These are phyloP conservation scores for Physaria fendleri DNA, from an alignment of 345 rosid genomes.

Conservation along the genomic window DNA sequence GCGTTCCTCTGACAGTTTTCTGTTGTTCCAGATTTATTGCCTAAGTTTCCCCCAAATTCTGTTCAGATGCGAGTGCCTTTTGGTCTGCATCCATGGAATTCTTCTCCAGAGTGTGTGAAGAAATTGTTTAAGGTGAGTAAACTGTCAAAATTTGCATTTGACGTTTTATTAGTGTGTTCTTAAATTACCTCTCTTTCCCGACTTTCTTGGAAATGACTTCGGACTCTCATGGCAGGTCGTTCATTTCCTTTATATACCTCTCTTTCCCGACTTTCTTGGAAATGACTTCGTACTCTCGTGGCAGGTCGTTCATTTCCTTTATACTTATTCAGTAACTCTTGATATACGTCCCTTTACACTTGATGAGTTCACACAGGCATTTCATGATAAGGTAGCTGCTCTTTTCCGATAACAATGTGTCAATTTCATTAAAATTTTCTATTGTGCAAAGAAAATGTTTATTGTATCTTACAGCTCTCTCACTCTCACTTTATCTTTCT, in stretches of 20 bases:
- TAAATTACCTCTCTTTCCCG: conserved; percentile 6
- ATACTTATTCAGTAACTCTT: conserved; percentile 58
- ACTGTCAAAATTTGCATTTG: conserved; percentile 1
- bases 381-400: conserved; percentile 78
- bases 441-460: background rate
- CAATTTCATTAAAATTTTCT: background rate
- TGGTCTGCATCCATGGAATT: conserved; percentile 71
- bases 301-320: conserved; percentile 92
- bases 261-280: conserved; percentile 1
- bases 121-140: conserved; percentile 80
- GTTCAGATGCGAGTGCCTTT: conserved; percentile 86
- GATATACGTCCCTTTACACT: conserved; percentile 72
- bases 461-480: background rate
- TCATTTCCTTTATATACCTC: conserved; percentile 41
- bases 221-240: conserved; percentile 57
- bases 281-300: conserved; percentile 23
- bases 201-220: conserved; percentile 12
- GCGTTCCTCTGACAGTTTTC: conserved; percentile 1
- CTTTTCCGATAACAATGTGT: background rate
- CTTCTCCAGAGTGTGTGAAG: conserved; percentile 69
- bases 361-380: conserved; percentile 86
- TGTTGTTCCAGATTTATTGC: conserved; percentile 62
- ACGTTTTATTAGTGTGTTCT: background rate
- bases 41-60: conserved; percentile 82
- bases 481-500: background rate